These are phyloP conservation scores for Sclerotinia subarctica DNA, from an alignment of 2,329 filamentous ascomycete species.

Conservation along the genomic window DNA sequence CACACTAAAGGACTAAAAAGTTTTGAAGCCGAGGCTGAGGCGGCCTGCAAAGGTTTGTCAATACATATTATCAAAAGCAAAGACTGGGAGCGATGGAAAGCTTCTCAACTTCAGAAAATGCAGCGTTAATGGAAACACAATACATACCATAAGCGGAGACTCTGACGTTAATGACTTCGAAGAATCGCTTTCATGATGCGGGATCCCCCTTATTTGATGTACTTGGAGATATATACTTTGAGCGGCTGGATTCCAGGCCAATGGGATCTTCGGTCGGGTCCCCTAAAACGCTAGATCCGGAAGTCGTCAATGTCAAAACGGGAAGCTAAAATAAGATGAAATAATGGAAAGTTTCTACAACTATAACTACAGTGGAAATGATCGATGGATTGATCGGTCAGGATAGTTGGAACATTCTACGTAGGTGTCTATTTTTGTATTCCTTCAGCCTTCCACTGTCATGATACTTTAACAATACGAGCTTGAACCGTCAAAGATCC, in stretches of 20 bases:
- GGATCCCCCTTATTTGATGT: neutral
- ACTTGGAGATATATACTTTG: neutral
- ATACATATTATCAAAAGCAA: neutral
- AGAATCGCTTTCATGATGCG: neutral
- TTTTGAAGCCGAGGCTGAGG: neutral
- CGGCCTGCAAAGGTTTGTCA: neutral
- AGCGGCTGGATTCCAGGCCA: neutral
- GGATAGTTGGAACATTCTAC: too few relatives aligned
- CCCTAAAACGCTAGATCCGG: neutral
- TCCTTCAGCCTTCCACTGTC: neutral
- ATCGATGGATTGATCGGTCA: neutral
- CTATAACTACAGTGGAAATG: neutral
- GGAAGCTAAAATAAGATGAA: neutral
- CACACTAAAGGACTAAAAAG: neutral
- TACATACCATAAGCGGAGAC: neutral
- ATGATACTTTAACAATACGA: neutral
- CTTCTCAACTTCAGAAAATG: neutral
- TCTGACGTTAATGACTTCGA: neutral
- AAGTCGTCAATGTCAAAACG: neutral
- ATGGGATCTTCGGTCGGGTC: slow-evolving; percentile 5
- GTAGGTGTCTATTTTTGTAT: neutral
- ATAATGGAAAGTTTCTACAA: neutral
- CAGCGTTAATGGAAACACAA: neutral
- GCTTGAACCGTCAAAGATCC: neutral
- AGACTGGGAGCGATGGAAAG: neutral